Percentiles rank a stretch among this genome's conserved stretches.
Evolutionary conservation across 1,284 basidiomycete species (phyloP).

Genomic region (Naganishia sp.): DNA sequence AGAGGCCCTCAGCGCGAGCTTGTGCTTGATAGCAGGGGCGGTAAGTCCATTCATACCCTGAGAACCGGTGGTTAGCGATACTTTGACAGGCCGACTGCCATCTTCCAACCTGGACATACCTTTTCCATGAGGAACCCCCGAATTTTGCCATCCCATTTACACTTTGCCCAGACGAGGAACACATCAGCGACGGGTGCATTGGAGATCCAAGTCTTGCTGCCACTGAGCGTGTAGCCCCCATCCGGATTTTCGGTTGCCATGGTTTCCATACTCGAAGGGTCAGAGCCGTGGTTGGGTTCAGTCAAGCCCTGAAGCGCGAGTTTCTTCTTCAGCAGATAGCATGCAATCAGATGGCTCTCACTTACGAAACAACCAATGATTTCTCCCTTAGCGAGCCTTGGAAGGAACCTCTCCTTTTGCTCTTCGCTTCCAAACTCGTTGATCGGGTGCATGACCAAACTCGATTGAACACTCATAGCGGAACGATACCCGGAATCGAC

Average conservation of each 20-base stretch:
- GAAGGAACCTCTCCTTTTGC: conserved; percentile 90
- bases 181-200: conserved; percentile 83
- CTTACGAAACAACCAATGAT: conserved; percentile 88
- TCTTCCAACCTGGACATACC: conserved; percentile 52
- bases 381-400: conserved; percentile 80
- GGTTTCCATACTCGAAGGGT: conserved; percentile 92
- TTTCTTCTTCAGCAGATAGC: not conserved
- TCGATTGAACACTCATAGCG: conserved; percentile 87
- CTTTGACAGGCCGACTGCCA: not conserved
- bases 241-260: conserved; percentile 74
- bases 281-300: conserved; percentile 94
- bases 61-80: conserved; percentile 8
- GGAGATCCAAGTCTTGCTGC: conserved; percentile 96
- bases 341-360: conserved; percentile 32
- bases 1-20: conserved; percentile 83
- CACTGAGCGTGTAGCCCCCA: conserved; percentile 82
- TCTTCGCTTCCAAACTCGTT: conserved; percentile 84
- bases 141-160: conserved; percentile 89
- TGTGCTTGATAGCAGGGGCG: conserved; percentile 88
- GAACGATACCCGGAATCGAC: conserved; percentile 95
- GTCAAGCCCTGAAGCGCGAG: conserved; percentile 73
- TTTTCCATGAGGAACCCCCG: conserved; percentile 92
- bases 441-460: conserved; percentile 96
- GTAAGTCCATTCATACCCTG: conserved; percentile 80
- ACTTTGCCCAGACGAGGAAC: conserved; percentile 91